These are phyloP conservation scores for Mucor irregularis DNA, from an alignment of 371 early-diverging fungal species.

Conservation along the genomic window DNA sequence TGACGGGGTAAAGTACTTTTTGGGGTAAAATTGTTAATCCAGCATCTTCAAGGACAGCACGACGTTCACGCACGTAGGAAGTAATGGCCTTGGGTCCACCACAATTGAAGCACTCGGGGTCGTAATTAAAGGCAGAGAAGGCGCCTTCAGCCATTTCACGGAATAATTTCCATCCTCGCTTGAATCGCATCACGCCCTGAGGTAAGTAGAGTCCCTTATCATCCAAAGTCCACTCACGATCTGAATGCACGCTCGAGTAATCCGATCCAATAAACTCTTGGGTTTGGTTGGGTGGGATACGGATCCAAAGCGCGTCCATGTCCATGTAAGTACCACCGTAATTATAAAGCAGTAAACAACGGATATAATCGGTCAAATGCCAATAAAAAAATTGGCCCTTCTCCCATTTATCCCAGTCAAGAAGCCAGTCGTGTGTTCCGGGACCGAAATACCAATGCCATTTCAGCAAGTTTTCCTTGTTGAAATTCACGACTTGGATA, in stretches of 20 bases:
- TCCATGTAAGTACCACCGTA: constrained; percentile 76
- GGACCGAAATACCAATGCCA: constrained; percentile 67
- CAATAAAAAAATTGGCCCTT: constrained; percentile 57
- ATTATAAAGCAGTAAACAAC: constrained; percentile 58
- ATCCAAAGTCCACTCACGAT: constrained; percentile 63
- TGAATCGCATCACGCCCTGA: constrained; percentile 67
- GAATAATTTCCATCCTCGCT: constrained; percentile 62
- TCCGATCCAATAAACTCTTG: constrained; percentile 69
- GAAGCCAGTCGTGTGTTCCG: constrained; percentile 61
- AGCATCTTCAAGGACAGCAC: constrained; percentile 43
- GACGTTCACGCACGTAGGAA: constrained; percentile 55
- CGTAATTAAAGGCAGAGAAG: constrained; percentile 55
- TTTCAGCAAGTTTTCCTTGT: constrained; percentile 55
- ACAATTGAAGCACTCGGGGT: constrained; percentile 66
- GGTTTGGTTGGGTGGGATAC: constrained; percentile 53
- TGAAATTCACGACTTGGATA: constrained; percentile 60
- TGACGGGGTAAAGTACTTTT: constrained; percentile 55
- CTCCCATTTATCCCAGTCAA: constrained; percentile 61
- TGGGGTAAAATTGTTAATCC: constrained; percentile 55
- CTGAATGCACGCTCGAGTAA: constrained; percentile 46
- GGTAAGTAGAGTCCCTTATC: constrained; percentile 62
- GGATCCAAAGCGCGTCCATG: constrained; percentile 69
- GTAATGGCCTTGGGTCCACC: constrained; percentile 67
- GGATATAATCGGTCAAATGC: constrained; percentile 65
- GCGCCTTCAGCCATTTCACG: constrained; percentile 61